Evolutionary conservation across 768 basidiomycete species (phyloP).

Genomic region (Tulasnella sp.): DNA sequence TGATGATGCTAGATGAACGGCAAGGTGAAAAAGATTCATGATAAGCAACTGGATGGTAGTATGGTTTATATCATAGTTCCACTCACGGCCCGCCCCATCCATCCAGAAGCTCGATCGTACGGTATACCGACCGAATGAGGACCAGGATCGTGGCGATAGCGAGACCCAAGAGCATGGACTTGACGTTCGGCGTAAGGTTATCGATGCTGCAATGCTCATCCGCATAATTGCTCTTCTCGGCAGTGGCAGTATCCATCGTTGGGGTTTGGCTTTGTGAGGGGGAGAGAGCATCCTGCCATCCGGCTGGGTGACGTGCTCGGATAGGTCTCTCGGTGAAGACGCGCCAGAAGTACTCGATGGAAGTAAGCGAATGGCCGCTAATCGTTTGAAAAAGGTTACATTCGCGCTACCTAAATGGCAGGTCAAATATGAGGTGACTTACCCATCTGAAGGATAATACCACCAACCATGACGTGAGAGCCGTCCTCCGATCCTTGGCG

Average conservation of each 20-base stretch:
- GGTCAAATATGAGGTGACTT: not conserved
- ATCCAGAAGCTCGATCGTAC: conserved; percentile 23
- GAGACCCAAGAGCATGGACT: conserved; percentile 19
- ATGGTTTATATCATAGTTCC: no score
- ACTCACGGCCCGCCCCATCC: conserved; percentile 24
- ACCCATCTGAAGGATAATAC: conserved; percentile 17
- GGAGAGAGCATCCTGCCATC: no score
- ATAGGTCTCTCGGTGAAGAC: conserved; percentile 10
- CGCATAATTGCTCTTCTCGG: no score
- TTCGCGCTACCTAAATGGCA: not conserved
- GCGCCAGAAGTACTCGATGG: conserved; percentile 5
- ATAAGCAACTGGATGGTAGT: no score
- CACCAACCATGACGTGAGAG: conserved; percentile 3
- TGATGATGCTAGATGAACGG: no score
- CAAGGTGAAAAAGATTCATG: no score
- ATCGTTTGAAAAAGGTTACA: not conserved
- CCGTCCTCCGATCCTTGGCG: not conserved
- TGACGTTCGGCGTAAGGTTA: not conserved
- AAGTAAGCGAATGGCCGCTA: not conserved
- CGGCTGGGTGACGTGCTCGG: no score
- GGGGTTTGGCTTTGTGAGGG: no score
- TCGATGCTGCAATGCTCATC: no score
- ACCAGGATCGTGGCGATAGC: conserved; percentile 24
- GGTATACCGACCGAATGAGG: conserved; percentile 26
- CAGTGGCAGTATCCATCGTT: no score